phyloP scores from a whole-genome alignment of 352 stramenopile species.

The Paralagenidium karlingii region DNA sequence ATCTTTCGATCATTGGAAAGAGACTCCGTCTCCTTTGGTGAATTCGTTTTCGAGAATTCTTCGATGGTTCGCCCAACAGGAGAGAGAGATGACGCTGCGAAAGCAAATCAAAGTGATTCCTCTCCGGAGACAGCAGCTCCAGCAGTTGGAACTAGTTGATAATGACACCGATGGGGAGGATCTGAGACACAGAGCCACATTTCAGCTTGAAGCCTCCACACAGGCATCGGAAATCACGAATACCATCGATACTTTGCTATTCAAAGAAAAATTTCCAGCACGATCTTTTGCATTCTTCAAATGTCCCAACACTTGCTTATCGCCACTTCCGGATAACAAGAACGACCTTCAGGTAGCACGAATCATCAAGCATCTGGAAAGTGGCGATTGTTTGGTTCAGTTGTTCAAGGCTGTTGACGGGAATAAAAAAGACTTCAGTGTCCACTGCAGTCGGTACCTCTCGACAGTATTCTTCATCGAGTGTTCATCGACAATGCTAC shows the following conservation, averaged over 20 bases:
- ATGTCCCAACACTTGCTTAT: conserved; percentile 5
- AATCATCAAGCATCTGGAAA: conserved; percentile 12
- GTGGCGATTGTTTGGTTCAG: conserved; percentile 21
- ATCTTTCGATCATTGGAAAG: no score
- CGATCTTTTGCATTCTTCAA: conserved; percentile 19
- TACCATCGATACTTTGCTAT: background rate
- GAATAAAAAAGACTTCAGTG: no score
- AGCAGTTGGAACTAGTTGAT: no score
- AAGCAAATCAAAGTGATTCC: no score
- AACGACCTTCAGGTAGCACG: conserved; percentile 23
- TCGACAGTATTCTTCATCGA: no score
- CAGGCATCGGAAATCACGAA: background rate
- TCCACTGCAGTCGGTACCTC: no score
- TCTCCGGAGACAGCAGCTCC: no score
- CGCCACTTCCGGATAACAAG: conserved; percentile 2
- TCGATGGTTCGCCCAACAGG: no score
- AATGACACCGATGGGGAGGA: conserved; percentile 1
- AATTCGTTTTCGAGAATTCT: no score
- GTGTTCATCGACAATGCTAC: no score
- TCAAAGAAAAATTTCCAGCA: conserved; percentile 13
- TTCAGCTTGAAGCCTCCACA: conserved; percentile 1
- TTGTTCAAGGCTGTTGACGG: conserved; percentile 16
- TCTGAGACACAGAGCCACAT: background rate
- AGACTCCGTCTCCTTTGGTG: no score
- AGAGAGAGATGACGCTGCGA: no score